Evolutionary conservation across 192 early-diverging fungal genomes (phyloP).

Genomic region (Spizellomyces sp.): DNA sequence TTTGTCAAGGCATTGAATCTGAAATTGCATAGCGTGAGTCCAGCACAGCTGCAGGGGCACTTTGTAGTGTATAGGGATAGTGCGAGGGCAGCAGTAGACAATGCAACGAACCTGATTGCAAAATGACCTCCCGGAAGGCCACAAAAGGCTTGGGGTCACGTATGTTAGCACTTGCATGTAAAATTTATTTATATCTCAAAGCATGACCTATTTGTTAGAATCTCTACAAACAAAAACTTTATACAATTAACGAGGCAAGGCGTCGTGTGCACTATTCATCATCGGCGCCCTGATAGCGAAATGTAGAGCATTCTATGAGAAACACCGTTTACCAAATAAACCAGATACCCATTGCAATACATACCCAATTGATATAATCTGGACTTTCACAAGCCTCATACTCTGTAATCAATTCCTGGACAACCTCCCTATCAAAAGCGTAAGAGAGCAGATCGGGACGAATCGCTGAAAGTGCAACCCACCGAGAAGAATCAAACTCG

Average conservation of each 20-base stretch:
- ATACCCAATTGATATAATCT: conserved; percentile 69
- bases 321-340: not conserved
- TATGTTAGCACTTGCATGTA: too few species aligned
- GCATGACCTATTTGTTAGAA: too few species aligned
- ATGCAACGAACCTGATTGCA: conserved; percentile 18
- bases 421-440: conserved; percentile 62
- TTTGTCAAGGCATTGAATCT: conserved; percentile 59
- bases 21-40: conserved; percentile 55
- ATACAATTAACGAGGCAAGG: too few species aligned
- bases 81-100: conserved; percentile 68
- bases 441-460: too few species aligned
- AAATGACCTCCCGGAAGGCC: not conserved
- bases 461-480: not conserved
- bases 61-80: conserved; percentile 87
- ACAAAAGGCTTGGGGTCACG: too few species aligned
- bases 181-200: too few species aligned
- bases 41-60: conserved; percentile 92
- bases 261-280: too few species aligned
- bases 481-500: conserved; percentile 89
- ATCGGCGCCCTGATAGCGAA: too few species aligned
- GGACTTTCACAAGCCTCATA: conserved; percentile 93
- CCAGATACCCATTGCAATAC: conserved; percentile 3
- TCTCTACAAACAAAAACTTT: too few species aligned
- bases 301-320: not conserved
- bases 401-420: conserved; percentile 90